These are phyloP conservation scores for Recurvomyces mirabilis DNA, from an alignment of 495 filamentous ascomycete species.

Conservation along the genomic window DNA sequence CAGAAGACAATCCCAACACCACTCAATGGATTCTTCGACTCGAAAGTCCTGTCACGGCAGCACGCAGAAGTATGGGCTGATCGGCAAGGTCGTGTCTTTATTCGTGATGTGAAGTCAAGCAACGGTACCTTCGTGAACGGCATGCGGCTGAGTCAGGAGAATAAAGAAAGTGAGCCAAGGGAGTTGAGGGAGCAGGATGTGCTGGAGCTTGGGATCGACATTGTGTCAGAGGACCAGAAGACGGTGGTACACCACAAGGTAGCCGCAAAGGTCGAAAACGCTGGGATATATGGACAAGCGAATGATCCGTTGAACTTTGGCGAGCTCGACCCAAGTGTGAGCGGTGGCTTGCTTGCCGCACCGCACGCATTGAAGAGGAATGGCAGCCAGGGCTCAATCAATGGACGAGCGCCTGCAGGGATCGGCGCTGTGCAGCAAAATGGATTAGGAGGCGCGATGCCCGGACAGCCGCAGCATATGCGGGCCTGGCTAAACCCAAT, in stretches of 20 bases:
- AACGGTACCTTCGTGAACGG: conserved; percentile 98
- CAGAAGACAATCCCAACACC: conserved; percentile 84
- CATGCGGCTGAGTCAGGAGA: conserved; percentile 78
- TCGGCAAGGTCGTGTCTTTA: conserved; percentile 79
- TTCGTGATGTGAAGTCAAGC: conserved; percentile 93
- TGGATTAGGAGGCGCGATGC: conserved; percentile 40
- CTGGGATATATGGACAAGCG: conserved; percentile 56
- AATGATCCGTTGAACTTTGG: conserved; percentile 77
- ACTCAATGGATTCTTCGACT: conserved; percentile 90
- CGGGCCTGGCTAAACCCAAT: conserved; percentile 79
- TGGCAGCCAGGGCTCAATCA: conserved; percentile 59
- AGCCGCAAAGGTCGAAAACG: conserved; percentile 88
- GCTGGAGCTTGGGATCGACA: conserved; percentile 91
- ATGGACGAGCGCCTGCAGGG: conserved; percentile 40
- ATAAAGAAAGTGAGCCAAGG: conserved; percentile 87
- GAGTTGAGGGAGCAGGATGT: conserved; percentile 80
- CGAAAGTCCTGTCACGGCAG: conserved; percentile 89
- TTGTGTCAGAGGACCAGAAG: conserved; percentile 95
- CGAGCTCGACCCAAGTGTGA: conserved; percentile 64
- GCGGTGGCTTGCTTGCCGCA: conserved; percentile 54
- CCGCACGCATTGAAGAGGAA: conserved; percentile 44
- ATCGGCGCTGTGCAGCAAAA: conserved; percentile 32
- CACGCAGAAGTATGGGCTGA: conserved; percentile 97
- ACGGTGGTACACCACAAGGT: conserved; percentile 98
- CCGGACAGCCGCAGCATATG: conserved; percentile 56